phyloP scores from a whole-genome alignment of 768 basidiomycete genomes.

The Leccinellum luteum region DNA sequence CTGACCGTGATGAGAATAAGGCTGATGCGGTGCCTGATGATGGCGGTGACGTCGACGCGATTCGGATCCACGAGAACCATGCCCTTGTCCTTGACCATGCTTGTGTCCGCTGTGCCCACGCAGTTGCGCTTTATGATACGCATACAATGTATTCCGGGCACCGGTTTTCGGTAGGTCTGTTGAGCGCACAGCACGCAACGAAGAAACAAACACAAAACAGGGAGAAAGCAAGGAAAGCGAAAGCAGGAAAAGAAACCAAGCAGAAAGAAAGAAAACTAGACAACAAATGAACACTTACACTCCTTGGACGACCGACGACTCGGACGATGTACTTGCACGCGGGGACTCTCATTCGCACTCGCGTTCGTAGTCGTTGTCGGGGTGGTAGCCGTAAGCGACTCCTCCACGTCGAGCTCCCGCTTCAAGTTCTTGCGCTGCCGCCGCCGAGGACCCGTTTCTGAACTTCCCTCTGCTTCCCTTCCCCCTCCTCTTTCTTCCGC shows the following conservation, averaged over 20 bases:
- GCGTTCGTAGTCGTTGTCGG: not conserved
- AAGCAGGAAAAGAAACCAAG: not conserved
- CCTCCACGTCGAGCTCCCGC: constrained; percentile 13
- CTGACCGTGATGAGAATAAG: not conserved
- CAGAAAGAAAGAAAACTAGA: not conserved
- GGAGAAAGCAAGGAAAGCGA: not conserved
- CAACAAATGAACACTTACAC: constrained; percentile 2
- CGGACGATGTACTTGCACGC: not conserved
- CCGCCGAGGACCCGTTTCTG: constrained; percentile 1
- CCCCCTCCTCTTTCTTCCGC: constrained; percentile 6
- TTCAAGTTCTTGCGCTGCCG: constrained; percentile 22
- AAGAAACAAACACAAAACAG: not conserved
- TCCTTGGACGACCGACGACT: constrained; percentile 10
- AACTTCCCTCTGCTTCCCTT: not conserved
- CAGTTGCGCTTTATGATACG: constrained; percentile 2
- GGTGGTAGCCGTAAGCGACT: not conserved
- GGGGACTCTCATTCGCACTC: not conserved
- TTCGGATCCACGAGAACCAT: constrained; percentile 10
- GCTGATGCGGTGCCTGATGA: not conserved
- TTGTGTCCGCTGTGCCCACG: not conserved
- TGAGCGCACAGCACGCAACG: not conserved
- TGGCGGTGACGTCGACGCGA: constrained; percentile 9
- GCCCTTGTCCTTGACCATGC: not conserved
- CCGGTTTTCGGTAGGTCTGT: not conserved
- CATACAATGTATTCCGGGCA: not conserved